Conservation (phyloP, 768 basidiomycete genomes). For the Tulasnella sp. region DNA sequence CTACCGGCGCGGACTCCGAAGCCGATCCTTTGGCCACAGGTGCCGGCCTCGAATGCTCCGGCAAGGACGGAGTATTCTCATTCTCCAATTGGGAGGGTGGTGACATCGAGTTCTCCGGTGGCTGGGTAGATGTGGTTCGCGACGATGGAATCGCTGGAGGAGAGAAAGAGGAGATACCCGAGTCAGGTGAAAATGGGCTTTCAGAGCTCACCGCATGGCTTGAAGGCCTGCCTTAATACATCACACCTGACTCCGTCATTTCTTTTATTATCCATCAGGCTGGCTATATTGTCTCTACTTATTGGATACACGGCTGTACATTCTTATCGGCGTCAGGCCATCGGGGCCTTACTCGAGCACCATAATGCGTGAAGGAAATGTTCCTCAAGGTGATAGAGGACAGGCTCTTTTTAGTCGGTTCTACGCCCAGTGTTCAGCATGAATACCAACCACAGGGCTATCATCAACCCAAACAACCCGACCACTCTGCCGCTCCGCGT, state of each 20-base stretch:
- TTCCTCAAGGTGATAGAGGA: no score
- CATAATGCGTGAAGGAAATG: no score
- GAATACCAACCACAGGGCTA: conserved; percentile 7
- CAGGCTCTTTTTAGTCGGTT: conserved; percentile 2
- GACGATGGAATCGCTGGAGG: conserved; percentile 10
- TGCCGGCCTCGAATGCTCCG: conserved; percentile 62
- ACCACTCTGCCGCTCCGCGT: not conserved
- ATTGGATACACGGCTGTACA: no score
- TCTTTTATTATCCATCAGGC: no score
- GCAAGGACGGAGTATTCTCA: conserved; percentile 42
- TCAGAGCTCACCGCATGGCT: no score
- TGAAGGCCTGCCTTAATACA: no score
- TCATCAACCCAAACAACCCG: conserved; percentile 7
- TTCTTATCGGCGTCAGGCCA: no score
- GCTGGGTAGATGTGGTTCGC: conserved; percentile 15
- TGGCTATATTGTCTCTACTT: no score
- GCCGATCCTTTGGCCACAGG: conserved; percentile 37
- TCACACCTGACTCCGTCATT: no score
- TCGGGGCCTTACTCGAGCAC: no score
- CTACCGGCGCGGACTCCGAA: conserved; percentile 22
- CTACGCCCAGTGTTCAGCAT: conserved; percentile 6
- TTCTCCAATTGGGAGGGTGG: conserved; percentile 81
- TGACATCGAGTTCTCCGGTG: conserved; percentile 41
- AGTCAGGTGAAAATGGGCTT: no score
- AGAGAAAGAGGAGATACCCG: conserved; percentile 8